Evolutionary conservation across 2,329 filamentous ascomycete species (phyloP), one percentile per base, ranked within the genome.

Genomic region (Aspergillus persii): DNA sequence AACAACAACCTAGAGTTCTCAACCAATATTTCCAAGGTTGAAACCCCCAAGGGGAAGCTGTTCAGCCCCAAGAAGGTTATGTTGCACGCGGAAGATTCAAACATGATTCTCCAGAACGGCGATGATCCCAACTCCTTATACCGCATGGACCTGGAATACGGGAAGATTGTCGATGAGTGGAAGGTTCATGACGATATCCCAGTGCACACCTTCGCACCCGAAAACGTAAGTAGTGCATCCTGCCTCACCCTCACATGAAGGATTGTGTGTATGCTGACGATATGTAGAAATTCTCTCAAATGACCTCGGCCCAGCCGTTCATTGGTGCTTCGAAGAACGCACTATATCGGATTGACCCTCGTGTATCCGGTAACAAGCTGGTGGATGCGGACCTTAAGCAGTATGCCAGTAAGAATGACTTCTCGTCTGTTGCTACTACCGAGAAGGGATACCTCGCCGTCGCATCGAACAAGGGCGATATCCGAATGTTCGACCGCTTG

Each of bases 131-230:
- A 96, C 79, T 92, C 91, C 54, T 84, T 99, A 1, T 99, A 93
- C 75, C 91, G 91, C 50, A 98, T 99, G 95, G 95, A 99, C 77
- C 83, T 99, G 49, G 94, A 99, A 75, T 96, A 96, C 68, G 95
- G 95, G 66, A 98, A 97, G 79, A 91, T 99, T 39, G 92, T 98
- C 2, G 95, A 99, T 71, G 95, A 99, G 76, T 99, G 95, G 95
- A 96, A 96, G 68, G 85, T 99, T 12, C 94, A 99, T 71, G 94
- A 99, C 63, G 91, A 98, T 72, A 97, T 99, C 57, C 89, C 91
- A 0, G 91, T 98, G 61, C 87, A 91, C 56, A 95, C 89, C 8
- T 98, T 98, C 76, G 91, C 91, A 0, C 95, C 95, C 0, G 93
- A 97, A 76, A 96, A 89, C 60, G 84, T 85, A 77, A 74, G 81